Base-by-base conservation (phyloP, 2,329 filamentous ascomycete genomes). In the Aureobasidium sp. region DNA sequence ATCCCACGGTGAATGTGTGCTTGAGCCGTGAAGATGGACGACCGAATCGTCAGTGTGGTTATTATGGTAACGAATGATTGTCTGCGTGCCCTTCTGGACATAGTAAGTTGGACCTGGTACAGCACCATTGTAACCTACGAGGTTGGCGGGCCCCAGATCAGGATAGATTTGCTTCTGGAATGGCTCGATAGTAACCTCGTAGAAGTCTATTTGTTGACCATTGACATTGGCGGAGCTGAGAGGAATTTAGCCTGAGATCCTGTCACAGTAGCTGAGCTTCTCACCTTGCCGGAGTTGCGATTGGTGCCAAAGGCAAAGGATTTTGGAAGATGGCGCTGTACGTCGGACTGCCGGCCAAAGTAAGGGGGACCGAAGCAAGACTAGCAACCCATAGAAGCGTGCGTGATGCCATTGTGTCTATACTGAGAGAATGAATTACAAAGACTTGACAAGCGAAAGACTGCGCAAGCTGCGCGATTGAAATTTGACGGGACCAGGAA, bases 1-100 rank as follows among this genome's bases (percentile, higher is more conserved):
- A 65, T 82, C 80, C 60, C 77, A 81, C 7, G 77, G 76, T 8
- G 78, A 72, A 39, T 77, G 72, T 57, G 70, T 60, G 37, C 74
- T 80, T 6, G 79, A 81, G 0, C 82, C 81, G 64, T 83, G 81
- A 15, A 83, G 73, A 71, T 83, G 81, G 13, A 82, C 76, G 2
- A 78, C 76, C 47, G 74, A 78, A 37, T 75, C 73, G 4, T 70
- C 69, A 15, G 71, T 69, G 4, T 75, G 75, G 34, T 77, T 76
- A 67, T 84, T 84, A 66, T 78, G 75, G 66, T 82, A 79, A 29
- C 81, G 75, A 8, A 83, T 78, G 1, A 84, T 75, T 8, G 76
- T 75, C 70, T 84, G 79, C 26, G 75, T 73, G 1, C 79, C 80
- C 60, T 71, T 72, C 5, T 74, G 73, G 64, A 82, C 74, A 37